Percentiles rank a stretch among this genome's conserved stretches.
Evolutionary conservation across 176 grass and related monocot species (phyloP).

Genomic region (Eremochloa ophiuroides): DNA sequence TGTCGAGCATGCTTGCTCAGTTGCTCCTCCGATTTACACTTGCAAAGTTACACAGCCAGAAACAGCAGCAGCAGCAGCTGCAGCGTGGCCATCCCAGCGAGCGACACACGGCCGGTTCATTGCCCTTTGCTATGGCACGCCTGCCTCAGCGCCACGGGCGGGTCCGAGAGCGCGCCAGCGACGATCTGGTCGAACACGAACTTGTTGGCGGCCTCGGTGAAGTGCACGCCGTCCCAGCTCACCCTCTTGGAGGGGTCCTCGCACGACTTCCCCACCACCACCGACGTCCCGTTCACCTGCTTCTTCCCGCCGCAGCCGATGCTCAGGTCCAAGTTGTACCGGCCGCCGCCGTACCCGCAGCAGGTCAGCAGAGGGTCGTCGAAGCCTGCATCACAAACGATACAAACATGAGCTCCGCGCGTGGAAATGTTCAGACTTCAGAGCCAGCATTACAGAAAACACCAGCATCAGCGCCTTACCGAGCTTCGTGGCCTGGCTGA

Average conservation of each 20-base stretch:
- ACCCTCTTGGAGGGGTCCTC: constrained; percentile 62
- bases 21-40: constrained; percentile 6
- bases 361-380: constrained; percentile 63
- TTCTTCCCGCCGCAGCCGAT: constrained; percentile 61
- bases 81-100: neutral
- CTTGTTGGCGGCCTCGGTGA: constrained; percentile 79
- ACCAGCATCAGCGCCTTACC: constrained; percentile 29
- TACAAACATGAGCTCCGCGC: neutral
- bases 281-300: constrained; percentile 56
- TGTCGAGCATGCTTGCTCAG: neutral
- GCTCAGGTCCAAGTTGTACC: constrained; percentile 61
- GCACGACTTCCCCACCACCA: constrained; percentile 61
- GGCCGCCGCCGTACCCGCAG: constrained; percentile 77
- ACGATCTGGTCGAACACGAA: constrained; percentile 70
- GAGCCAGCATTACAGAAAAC: neutral
- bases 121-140: constrained; percentile 42
- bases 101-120: constrained; percentile 13
- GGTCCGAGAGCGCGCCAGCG: constrained; percentile 41
- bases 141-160: constrained; percentile 29
- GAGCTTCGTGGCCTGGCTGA: constrained; percentile 56
- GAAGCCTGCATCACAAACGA: constrained; percentile 49
- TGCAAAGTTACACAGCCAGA: neutral
- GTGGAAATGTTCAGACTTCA: neutral
- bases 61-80: neutral
- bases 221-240: constrained; percentile 91